Evolutionary conservation across 2,329 filamentous ascomycete genomes (phyloP).

Genomic region (Paecilomyces niveus): DNA sequence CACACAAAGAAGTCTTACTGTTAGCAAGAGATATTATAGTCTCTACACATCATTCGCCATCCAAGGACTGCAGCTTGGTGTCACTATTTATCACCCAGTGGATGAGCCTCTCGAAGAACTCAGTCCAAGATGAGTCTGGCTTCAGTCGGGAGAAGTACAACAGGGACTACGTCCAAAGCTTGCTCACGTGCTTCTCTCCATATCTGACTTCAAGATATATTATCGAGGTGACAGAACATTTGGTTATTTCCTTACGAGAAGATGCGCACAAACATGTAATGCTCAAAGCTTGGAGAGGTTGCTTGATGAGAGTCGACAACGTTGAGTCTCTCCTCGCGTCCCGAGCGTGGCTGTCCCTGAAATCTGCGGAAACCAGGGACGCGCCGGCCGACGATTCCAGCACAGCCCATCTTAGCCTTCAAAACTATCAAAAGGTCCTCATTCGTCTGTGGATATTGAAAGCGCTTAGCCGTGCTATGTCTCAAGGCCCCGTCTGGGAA

Average conservation of each 20-base stretch:
- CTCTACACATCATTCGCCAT: conserved; percentile 14
- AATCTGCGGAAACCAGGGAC: not conserved
- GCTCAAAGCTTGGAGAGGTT: conserved; percentile 25
- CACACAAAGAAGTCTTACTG: conserved; percentile 8
- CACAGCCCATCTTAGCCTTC: not conserved
- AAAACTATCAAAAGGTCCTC: conserved; percentile 20
- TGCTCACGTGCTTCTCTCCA: conserved; percentile 15
- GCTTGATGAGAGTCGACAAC: conserved; percentile 14
- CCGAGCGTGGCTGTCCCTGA: conserved; percentile 17
- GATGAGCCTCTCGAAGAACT: conserved; percentile 11
- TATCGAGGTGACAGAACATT: conserved; percentile 23
- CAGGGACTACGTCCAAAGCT: conserved; percentile 11
- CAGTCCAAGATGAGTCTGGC: conserved; percentile 1
- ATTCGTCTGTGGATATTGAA: conserved; percentile 27
- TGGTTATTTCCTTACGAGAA: conserved; percentile 16
- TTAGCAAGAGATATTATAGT: conserved; percentile 25
- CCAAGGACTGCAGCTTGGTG: conserved; percentile 13
- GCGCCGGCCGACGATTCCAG: not conserved
- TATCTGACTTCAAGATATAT: conserved; percentile 20
- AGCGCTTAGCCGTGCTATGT: conserved; percentile 15
- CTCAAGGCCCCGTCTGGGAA: conserved; percentile 12
- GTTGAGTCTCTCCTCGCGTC: conserved; percentile 16
- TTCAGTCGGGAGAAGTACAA: conserved; percentile 1
- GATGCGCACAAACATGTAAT: conserved; percentile 9
- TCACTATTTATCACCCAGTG: conserved; percentile 20